Base-by-base conservation (phyloP, 805 yeast genomes). In the Teunomyces atbi region DNA sequence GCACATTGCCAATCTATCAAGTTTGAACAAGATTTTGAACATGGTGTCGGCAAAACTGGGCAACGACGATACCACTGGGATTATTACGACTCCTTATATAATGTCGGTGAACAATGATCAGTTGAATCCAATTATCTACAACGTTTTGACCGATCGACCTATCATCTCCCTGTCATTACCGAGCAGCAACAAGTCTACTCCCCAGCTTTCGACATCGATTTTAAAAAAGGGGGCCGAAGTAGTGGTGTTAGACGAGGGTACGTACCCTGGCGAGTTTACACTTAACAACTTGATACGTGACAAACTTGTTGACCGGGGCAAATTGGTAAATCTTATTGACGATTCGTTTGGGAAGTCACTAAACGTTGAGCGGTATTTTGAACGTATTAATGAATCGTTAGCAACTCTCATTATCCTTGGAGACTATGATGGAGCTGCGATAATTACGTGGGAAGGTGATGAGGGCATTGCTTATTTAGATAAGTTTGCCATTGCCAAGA, bases 381-480 rank as follows among this genome's bases (percentile, higher is more conserved):
- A 69, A 2, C 71, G 99, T 42, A 76, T 94, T 30, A 76, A 82
- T 50, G 73, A 81, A 1, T 72, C 73, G 1, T 72, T 92, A 3
- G 91, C 97, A 0, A 85, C 87, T 0, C 63, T 94, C 8, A 83
- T 94, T 12, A 77, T 94, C 11, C 89, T 92, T 2, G 98, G 98
- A 0, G 94, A 92, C 59, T 94, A 94, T 62, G 97, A 91, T 54
- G 98, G 98, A 2, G 90, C 89, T 13, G 97, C 98, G 0, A 85
- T 94, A 12, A 77, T 92, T 29, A 94, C 99, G 0, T 85, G 89
- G 81, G 99, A 92, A 56, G 46, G 89, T 81, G 99, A 92, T 56
- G 46, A 52, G 35, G 61, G 58, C 2, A 75, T 89, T 27, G 88
- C 96, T 0, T 94, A 94, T 55, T 71, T 94, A 43, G 99, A 94